Conservation (phyloP, 257 asterid species). For the Solanum clarkiae region DNA sequence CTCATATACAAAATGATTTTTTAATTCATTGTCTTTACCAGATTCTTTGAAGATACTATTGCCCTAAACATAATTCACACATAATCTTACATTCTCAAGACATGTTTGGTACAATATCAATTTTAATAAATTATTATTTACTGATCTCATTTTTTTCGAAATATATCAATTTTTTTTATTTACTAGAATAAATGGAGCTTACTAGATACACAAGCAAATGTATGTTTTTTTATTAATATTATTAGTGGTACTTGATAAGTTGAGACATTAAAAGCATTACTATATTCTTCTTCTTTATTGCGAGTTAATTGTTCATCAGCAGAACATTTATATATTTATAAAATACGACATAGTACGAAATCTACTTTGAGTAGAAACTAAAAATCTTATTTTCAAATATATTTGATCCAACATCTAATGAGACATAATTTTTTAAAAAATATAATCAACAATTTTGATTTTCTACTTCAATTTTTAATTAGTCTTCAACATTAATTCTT, state of each 20-base stretch:
- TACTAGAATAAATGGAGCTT: too few species aligned
- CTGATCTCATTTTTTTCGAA: not conserved
- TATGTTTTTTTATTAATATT: too few species aligned
- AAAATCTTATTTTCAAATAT: not conserved
- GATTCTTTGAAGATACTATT: not conserved
- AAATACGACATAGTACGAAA: not conserved
- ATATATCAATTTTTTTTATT: too few species aligned
- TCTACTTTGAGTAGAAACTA: not conserved
- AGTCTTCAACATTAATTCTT: not conserved
- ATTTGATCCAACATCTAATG: not conserved
- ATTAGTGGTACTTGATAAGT: not conserved
- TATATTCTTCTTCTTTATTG: not conserved
- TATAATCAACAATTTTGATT: not conserved
- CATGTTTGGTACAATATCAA: not conserved
- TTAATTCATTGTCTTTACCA: not conserved
- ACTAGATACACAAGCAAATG: not conserved
- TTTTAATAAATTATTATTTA: too few species aligned
- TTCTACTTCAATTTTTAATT: not conserved
- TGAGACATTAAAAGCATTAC: not conserved
- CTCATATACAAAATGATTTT: not conserved
- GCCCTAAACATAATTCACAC: not conserved
- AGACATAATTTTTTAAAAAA: not conserved
- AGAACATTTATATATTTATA: not conserved
- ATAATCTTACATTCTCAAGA: not conserved
- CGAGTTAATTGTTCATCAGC: not conserved